Conservation (phyloP, 805 yeast species). For the Metschnikowia picachoensis region DNA sequence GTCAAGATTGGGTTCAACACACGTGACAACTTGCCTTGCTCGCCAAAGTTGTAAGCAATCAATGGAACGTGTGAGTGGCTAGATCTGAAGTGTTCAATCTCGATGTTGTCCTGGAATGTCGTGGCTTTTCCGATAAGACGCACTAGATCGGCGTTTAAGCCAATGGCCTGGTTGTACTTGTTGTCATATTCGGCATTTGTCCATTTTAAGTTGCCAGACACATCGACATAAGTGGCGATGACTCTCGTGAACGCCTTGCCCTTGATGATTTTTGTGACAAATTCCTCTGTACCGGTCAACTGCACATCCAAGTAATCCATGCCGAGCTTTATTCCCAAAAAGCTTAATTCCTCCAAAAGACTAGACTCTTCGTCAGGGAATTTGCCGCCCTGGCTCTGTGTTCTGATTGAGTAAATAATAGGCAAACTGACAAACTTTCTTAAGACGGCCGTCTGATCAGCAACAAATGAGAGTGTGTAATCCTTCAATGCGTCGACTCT, state of each 20-base stretch:
- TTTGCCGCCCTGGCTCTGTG: constrained; percentile 75
- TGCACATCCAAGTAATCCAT: constrained; percentile 81
- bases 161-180: constrained; percentile 62
- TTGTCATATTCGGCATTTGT: constrained; percentile 67
- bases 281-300: constrained; percentile 57
- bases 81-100: constrained; percentile 64
- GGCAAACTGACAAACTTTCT: constrained; percentile 68
- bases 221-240: constrained; percentile 82
- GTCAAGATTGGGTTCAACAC: constrained; percentile 73
- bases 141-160: constrained; percentile 65
- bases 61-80: constrained; percentile 57
- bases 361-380: constrained; percentile 59
- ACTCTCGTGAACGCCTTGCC: constrained; percentile 60
- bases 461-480: constrained; percentile 52
- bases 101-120: constrained; percentile 61
- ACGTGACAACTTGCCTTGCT: constrained; percentile 70
- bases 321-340: constrained; percentile 70
- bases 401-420: constrained; percentile 76
- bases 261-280: constrained; percentile 49
- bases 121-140: constrained; percentile 82
- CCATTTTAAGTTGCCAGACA: constrained; percentile 63
- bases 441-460: constrained; percentile 66
- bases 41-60: constrained; percentile 81
- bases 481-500: constrained; percentile 68
- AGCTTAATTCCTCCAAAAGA: constrained; percentile 47